These are phyloP conservation scores for Skeletonema potamos DNA, from an alignment of 108 stramenopile species.

Conservation along the genomic window DNA sequence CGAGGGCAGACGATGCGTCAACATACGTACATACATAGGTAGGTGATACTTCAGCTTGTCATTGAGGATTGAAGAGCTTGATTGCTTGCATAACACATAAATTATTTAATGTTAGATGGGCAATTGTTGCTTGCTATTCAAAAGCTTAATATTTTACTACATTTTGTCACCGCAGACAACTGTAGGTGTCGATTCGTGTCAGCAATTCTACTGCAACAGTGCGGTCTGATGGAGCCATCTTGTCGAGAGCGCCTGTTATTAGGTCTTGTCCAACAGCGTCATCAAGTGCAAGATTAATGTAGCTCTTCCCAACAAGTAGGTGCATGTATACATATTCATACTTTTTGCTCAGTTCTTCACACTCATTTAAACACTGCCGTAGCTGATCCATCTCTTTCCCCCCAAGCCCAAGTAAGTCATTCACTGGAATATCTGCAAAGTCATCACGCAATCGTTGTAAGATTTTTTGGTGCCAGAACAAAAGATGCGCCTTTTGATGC, in stretches of 20 bases:
- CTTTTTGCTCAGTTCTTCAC: conserved; percentile 14
- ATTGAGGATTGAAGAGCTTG: too few species aligned
- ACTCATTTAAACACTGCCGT: conserved; percentile 3
- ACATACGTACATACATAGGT: too few species aligned
- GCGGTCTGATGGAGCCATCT: conserved; percentile 4
- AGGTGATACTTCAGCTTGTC: too few species aligned
- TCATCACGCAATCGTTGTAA: not conserved
- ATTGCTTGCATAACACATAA: too few species aligned
- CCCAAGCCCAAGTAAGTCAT: conserved; percentile 10
- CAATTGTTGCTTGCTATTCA: too few species aligned
- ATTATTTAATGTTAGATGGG: too few species aligned
- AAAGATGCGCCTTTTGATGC: conserved; percentile 26
- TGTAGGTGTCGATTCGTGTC: conserved; percentile 2
- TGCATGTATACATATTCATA: conserved; percentile 14
- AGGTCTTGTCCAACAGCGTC: conserved; percentile 3
- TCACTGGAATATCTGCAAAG: conserved; percentile 5
- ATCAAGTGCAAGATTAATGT: conserved; percentile 6
- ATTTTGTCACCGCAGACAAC: not conserved
- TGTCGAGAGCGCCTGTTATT: conserved; percentile 1
- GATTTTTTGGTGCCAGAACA: conserved; percentile 16
- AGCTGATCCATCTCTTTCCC: conserved; percentile 6
- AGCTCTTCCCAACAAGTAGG: conserved; percentile 8
- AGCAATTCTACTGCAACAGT: conserved; percentile 1
- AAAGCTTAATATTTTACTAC: too few species aligned
- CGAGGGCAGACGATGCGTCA: too few species aligned